These are phyloP conservation scores for Sphaerulina populicola DNA, from an alignment of 2,329 filamentous ascomycete genomes.

Conservation along the genomic window DNA sequence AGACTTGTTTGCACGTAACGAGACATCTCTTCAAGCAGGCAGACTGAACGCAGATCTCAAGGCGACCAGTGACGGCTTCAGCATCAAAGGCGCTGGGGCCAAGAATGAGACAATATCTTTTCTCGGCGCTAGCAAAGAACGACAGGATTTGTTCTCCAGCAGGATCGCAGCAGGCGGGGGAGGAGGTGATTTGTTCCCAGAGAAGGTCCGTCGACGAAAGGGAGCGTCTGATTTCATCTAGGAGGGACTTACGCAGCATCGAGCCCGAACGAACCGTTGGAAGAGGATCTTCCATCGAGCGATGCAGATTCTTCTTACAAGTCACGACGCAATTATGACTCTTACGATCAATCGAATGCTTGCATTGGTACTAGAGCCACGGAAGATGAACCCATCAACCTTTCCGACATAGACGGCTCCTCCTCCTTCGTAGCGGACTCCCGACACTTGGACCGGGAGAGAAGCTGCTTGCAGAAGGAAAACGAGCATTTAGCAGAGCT, in stretches of 20 bases:
- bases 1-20: conserved; percentile 20
- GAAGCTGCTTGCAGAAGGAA: too few species aligned
- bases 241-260: neutral
- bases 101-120: conserved; percentile 25
- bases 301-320: neutral
- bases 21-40: conserved; percentile 12
- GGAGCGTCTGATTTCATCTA: conserved; percentile 15
- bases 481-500: neutral
- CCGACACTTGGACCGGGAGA: too few species aligned
- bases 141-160: conserved; percentile 14
- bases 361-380: neutral
- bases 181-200: conserved; percentile 15
- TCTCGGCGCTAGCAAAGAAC: conserved; percentile 24
- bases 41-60: conserved; percentile 13
- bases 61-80: conserved; percentile 25
- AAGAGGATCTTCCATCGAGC: neutral
- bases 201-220: conserved; percentile 13
- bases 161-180: neutral
- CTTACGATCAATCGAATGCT: neutral
- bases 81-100: conserved; percentile 29
- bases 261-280: too few species aligned
- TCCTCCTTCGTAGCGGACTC: too few species aligned
- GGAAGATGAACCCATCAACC: too few species aligned
- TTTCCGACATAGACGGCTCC: too few species aligned
- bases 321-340: neutral